Evolutionary conservation across 2,329 filamentous ascomycete species (phyloP), one percentile per base, ranked within the genome.

Genomic region (Monilinia vaccinii-corymbosi): DNA sequence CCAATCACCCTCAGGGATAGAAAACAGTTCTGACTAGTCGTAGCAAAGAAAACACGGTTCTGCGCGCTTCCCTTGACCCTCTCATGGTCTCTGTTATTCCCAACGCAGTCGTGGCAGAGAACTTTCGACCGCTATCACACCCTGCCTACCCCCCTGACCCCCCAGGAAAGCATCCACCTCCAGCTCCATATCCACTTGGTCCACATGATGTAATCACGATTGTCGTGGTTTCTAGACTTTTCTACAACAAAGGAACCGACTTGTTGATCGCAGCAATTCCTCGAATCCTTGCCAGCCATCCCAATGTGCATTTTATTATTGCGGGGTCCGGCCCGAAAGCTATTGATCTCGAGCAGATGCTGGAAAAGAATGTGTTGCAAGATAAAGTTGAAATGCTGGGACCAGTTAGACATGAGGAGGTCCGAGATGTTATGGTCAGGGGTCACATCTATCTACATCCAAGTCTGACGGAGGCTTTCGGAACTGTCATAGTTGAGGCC

Each of bases 241-340:
- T 97, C 75, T 97, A 97, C 75, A 99, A 99, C 75, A 99, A 99
- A 73, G 94, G 94, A 62, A 97, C 91, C 1, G 95, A 99, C 72
- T 83, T 99, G 0, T 82, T 99, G n/a, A 96, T 96, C 28, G 94
- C 93, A 13, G 91, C 91, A 4, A 96, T 99, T 58, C 94, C 94
- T 0, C 86, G 92, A 51, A 96, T 99, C 57, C 82, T 97, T 32
- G 88, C 91, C 53, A 84, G 86, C 16, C 89, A 99, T 71, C 88
- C 91, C 0, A 95, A 97, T 71, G 94, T 96, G 1, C 89, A 91
- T 60, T 99, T 99, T 75, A 90, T 99, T 70, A 97, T 99, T 66
- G 94, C 91, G 32, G 95, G 95, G 4, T 95, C 90, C 0, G 94
- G 94, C 0, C 94, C 94, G 5, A 97, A 99, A 73, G 91, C 93